Percentiles rank a stretch among this genome's conserved stretches.
Evolutionary conservation across 2,329 filamentous ascomycete genomes (phyloP).

Genomic region (Pseudogymnoascus sp.): DNA sequence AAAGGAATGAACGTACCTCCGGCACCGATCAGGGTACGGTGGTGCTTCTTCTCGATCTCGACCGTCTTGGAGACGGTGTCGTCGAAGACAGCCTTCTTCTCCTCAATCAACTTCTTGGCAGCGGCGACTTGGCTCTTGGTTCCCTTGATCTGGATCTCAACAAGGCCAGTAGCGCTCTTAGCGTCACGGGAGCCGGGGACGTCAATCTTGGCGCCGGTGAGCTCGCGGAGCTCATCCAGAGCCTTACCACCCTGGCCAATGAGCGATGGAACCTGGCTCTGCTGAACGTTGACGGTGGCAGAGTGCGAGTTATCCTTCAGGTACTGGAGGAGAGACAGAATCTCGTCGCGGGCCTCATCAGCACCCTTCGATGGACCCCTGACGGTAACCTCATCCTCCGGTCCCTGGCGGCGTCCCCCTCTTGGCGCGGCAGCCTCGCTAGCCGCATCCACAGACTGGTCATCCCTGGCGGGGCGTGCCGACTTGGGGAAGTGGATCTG

Average conservation of each 20-base stretch:
- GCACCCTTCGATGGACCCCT: slow-evolving; percentile 89
- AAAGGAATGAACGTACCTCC: slow-evolving; percentile 55
- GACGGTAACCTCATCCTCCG: slow-evolving; percentile 79
- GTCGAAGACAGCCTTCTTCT: slow-evolving; percentile 81
- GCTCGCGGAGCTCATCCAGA: slow-evolving; percentile 80
- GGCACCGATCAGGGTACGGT: slow-evolving; percentile 79
- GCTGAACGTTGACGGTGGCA: slow-evolving; percentile 74
- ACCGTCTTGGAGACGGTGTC: slow-evolving; percentile 78
- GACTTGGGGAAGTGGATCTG: slow-evolving; percentile 85
- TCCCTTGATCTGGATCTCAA: slow-evolving; percentile 86
- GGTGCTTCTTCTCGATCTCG: slow-evolving; percentile 90
- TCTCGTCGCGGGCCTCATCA: slow-evolving; percentile 84
- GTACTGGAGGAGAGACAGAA: slow-evolving; percentile 81
- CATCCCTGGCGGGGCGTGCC: slow-evolving; percentile 57
- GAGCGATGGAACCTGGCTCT: slow-evolving; percentile 85
- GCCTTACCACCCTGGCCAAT: slow-evolving; percentile 86
- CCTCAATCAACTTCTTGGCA: slow-evolving; percentile 82
- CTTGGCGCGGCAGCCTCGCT: slow-evolving; percentile 54
- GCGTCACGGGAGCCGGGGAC: slow-evolving; percentile 74
- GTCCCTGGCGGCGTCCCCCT: slow-evolving; percentile 62
- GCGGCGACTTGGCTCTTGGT: slow-evolving; percentile 85
- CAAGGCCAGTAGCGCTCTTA: slow-evolving; percentile 54
- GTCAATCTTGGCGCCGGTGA: slow-evolving; percentile 83
- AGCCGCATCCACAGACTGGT: slow-evolving; percentile 61
- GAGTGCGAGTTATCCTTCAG: slow-evolving; percentile 78